Evolutionary conservation across 2,329 filamentous ascomycete species (phyloP).

Genomic region (Zymoseptoria pseudotritici): DNA sequence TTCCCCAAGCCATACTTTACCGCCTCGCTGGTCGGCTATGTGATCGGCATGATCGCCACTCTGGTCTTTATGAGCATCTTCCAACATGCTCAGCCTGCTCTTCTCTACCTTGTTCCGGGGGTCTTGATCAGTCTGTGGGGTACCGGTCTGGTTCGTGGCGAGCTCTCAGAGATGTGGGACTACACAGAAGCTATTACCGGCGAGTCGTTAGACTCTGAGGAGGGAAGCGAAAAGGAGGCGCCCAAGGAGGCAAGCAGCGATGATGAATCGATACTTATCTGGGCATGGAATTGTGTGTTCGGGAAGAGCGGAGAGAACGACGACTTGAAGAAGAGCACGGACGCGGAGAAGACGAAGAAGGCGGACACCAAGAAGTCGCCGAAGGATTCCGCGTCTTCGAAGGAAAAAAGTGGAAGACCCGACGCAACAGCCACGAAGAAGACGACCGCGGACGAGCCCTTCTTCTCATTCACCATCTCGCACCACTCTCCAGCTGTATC

Average conservation of each 20-base stretch:
- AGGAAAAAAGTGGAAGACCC: background rate
- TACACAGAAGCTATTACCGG: conserved; percentile 62
- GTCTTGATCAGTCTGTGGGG: conserved; percentile 69
- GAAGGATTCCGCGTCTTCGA: background rate
- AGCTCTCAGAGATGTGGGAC: conserved; percentile 67
- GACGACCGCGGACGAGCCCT: background rate
- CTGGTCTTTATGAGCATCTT: conserved; percentile 69
- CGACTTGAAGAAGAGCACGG: background rate
- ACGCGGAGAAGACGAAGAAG: background rate
- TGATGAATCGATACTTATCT: conserved; percentile 6
- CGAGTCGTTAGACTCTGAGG: conserved; percentile 28
- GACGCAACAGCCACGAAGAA: background rate
- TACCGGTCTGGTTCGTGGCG: conserved; percentile 63
- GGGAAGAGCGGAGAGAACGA: conserved; percentile 2
- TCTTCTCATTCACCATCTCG: conserved; percentile 8
- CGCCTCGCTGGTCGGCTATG: conserved; percentile 68
- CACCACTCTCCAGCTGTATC: background rate
- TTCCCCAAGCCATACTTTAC: conserved; percentile 86
- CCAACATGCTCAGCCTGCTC: conserved; percentile 76
- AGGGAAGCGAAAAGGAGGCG: conserved; percentile 7
- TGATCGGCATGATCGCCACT: conserved; percentile 68
- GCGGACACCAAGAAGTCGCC: background rate
- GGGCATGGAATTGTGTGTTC: conserved; percentile 8
- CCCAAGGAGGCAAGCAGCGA: conserved; percentile 6
- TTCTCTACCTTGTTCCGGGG: conserved; percentile 85